Evolutionary conservation across 2,329 filamentous ascomycete genomes (phyloP), one percentile per base, ranked within the genome.

Genomic region (Hirsutella minnesotensis): DNA sequence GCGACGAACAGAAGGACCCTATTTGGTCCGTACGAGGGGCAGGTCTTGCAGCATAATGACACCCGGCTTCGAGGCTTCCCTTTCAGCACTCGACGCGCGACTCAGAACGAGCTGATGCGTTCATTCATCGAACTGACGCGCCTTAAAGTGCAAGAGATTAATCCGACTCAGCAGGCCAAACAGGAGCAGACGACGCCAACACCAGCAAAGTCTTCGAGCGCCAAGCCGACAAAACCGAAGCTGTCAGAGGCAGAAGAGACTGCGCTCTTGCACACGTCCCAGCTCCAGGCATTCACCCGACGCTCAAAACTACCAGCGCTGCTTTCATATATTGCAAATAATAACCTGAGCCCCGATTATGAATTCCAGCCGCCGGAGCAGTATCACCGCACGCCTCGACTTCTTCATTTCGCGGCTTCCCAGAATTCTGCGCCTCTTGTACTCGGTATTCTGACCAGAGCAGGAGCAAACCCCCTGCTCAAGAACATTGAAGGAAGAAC

Each of bases 51-150:
- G 45, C 75, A 79, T 10, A 86, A 87, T 47, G 92, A 98, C 55
- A 69, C 80, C 1, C 73, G 92, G 30, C 72, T 95, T 54, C 75
- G 92, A 44, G 83, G 86, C 0, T 95, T 98, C 49, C 92, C 92
- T 0, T 98, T 98, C 61, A 95, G 76, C 59, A 98, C 92, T 9
- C 77, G 88, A 12, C 74, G 92, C 44, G 87, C 92, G 1, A 98
- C 92, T 0, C 89, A 96, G 56, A 86, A 83, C 39, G 92, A 98
- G 61, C 78, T 98, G 0, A 92, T 96, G 83, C 79, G 90, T 33
- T 84, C 84, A 1, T 98, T 95, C 54, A 84, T 94, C 48, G 92
- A 98, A 65, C 73, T 98, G 27, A 98, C 92, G 0, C 73, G 92
- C 15, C 73, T 95, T 15, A 95, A 98, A 62, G 73, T 95, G 38